These are phyloP conservation scores for Fusarium musae DNA, from an alignment of 2,329 filamentous ascomycete species.

Conservation along the genomic window DNA sequence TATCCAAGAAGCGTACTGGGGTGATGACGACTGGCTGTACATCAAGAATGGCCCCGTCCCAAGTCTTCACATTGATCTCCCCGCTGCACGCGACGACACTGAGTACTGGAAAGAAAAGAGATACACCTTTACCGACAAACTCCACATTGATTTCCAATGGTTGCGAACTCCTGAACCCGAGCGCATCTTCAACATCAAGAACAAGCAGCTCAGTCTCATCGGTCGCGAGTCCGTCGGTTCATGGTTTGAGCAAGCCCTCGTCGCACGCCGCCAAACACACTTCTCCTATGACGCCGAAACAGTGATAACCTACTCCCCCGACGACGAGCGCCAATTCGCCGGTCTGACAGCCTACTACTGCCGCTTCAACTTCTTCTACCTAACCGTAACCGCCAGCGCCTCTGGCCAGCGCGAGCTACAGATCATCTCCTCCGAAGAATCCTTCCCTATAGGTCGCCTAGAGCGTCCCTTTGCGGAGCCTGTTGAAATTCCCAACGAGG, in stretches of 20 bases:
- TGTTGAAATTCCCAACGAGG: constrained; percentile 62
- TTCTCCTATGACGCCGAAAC: constrained; percentile 72
- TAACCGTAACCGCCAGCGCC: constrained; percentile 66
- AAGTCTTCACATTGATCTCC: constrained; percentile 63
- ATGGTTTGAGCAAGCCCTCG: constrained; percentile 68
- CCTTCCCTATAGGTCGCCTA: constrained; percentile 64
- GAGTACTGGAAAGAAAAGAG: constrained; percentile 61
- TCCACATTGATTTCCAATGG: constrained; percentile 68
- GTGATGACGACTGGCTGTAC: constrained; percentile 70
- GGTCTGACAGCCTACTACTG: constrained; percentile 72
- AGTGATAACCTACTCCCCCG: constrained; percentile 61
- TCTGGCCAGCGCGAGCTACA: constrained; percentile 68
- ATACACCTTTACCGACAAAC: constrained; percentile 59
- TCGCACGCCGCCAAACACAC: constrained; percentile 65
- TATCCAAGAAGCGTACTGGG: constrained; percentile 70
- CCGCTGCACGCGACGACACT: constrained; percentile 58
- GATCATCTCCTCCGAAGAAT: constrained; percentile 66
- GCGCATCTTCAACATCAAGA: constrained; percentile 58
- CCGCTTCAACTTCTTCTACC: constrained; percentile 73
- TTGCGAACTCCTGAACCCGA: constrained; percentile 65
- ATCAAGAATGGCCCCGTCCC: constrained; percentile 68
- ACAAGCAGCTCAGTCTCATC: constrained; percentile 56
- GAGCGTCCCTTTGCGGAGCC: constrained; percentile 54
- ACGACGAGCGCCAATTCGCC: constrained; percentile 69
- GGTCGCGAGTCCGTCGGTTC: constrained; percentile 66